phyloP scores from a whole-genome alignment of 1,139 yeast species.

The Taiozyma sp. region DNA sequence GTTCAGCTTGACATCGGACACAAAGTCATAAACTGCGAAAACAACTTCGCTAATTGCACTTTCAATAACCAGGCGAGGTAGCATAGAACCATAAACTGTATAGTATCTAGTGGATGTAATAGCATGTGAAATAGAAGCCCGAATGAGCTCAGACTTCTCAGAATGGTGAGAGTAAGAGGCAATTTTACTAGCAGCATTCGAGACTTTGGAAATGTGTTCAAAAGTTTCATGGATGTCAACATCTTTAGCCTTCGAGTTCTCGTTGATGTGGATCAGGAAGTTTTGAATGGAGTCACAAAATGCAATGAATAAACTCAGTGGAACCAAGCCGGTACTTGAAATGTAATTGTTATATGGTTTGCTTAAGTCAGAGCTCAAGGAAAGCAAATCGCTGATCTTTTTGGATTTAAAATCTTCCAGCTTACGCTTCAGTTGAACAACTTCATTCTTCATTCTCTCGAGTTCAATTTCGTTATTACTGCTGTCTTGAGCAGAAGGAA shows the following conservation, averaged over 20 bases:
- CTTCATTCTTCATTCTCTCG: constrained; percentile 23
- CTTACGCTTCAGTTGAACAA: constrained; percentile 21
- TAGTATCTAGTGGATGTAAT: constrained; percentile 77
- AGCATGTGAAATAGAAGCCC: constrained; percentile 70
- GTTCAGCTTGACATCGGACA: constrained; percentile 48
- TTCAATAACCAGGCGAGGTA: constrained; percentile 72
- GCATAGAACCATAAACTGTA: constrained; percentile 52
- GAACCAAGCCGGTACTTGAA: constrained; percentile 20
- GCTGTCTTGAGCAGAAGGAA: background rate
- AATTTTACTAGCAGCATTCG: constrained; percentile 44
- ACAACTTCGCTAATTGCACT: constrained; percentile 74
- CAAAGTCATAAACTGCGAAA: constrained; percentile 66
- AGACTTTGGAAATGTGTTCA: constrained; percentile 47
- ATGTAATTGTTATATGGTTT: constrained; percentile 5
- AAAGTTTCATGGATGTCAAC: constrained; percentile 38
- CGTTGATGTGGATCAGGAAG: constrained; percentile 11
- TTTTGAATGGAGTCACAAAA: constrained; percentile 16
- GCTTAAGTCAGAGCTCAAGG: constrained; percentile 6
- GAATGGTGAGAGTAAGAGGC: constrained; percentile 39
- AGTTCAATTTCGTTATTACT: constrained; percentile 1
- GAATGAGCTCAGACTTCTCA: constrained; percentile 35
- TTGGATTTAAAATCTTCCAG: constrained; percentile 22
- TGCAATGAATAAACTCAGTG: constrained; percentile 11
- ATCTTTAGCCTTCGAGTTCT: constrained; percentile 2
- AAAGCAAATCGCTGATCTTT: constrained; percentile 12